Percentiles rank a stretch among this genome's conserved stretches.
These are phyloP conservation scores for Annulohypoxylon moriforme DNA, from an alignment of 495 filamentous ascomycete species.

Conservation along the genomic window DNA sequence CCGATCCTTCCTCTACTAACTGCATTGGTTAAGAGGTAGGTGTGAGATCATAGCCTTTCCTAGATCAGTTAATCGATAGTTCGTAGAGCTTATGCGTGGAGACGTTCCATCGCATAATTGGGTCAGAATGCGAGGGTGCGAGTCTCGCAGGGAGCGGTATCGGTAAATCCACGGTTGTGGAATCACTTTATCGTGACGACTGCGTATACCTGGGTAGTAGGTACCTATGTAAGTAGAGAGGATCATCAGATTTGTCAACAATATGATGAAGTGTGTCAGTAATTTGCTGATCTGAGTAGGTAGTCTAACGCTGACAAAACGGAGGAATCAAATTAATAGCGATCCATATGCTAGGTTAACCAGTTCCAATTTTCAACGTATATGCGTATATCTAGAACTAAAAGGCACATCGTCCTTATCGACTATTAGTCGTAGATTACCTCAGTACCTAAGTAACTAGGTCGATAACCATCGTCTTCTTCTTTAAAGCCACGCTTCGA, in stretches of 20 bases:
- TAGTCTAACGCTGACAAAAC: background rate
- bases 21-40: background rate
- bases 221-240: background rate
- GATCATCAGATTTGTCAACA: background rate
- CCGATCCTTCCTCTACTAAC: background rate
- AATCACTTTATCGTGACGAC: background rate
- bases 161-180: background rate
- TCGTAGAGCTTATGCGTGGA: background rate
- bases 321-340: background rate
- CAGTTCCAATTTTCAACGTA: background rate
- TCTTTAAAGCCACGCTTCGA: background rate
- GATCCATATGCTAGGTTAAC: background rate
- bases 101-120: background rate
- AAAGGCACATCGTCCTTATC: background rate
- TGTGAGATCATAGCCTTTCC: background rate
- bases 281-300: background rate
- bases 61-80: conserved; percentile 2
- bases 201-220: background rate
- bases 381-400: background rate
- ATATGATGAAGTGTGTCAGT: background rate
- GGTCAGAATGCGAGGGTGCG: background rate
- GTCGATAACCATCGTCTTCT: background rate
- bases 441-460: background rate
- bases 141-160: background rate
- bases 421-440: background rate